A percentile compares a stretch with the other conserved stretches of the same genome.
phyloP scores from a whole-genome alignment of 139 green algal genomes.

The Micractinium sp. region DNA sequence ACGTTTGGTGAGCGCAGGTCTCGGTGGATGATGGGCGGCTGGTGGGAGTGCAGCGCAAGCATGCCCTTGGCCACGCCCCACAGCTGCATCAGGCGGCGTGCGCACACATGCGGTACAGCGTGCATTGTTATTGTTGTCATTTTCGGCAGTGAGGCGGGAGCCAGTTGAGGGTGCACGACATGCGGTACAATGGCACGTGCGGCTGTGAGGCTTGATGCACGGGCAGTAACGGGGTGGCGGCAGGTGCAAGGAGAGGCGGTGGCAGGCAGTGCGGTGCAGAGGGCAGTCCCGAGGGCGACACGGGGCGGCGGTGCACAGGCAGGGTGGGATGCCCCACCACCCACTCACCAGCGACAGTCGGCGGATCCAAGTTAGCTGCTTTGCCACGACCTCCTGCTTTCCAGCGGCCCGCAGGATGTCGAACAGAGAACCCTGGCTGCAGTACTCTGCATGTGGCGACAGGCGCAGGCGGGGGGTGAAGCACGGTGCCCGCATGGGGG shows the following conservation, averaged over 20 bases:
- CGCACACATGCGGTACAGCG: too few relatives aligned
- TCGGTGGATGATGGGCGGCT: slow-evolving; percentile 60
- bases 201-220: too few relatives aligned
- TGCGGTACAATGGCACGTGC: too few relatives aligned
- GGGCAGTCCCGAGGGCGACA: too few relatives aligned
- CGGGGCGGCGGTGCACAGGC: too few relatives aligned
- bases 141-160: too few relatives aligned
- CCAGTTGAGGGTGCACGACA: not conserved
- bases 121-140: too few relatives aligned
- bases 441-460: not conserved
- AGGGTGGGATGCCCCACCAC: not conserved
- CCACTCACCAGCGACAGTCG: not conserved
- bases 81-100: slow-evolving; percentile 1
- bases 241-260: not conserved
- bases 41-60: slow-evolving; percentile 53
- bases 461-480: too few relatives aligned
- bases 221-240: too few relatives aligned
- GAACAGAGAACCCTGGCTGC: not conserved
- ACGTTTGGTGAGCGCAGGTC: slow-evolving; percentile 64
- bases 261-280: too few relatives aligned
- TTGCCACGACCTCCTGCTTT: too few relatives aligned
- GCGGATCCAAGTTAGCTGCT: slow-evolving; percentile 1
- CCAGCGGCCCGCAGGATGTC: not conserved
- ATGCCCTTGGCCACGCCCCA: slow-evolving; percentile 63
- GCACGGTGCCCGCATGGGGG: too few relatives aligned